Percentiles rank a stretch among this genome's conserved stretches.
Conservation (phyloP, 208 protist genomes). For the Trypanosoma mega region DNA sequence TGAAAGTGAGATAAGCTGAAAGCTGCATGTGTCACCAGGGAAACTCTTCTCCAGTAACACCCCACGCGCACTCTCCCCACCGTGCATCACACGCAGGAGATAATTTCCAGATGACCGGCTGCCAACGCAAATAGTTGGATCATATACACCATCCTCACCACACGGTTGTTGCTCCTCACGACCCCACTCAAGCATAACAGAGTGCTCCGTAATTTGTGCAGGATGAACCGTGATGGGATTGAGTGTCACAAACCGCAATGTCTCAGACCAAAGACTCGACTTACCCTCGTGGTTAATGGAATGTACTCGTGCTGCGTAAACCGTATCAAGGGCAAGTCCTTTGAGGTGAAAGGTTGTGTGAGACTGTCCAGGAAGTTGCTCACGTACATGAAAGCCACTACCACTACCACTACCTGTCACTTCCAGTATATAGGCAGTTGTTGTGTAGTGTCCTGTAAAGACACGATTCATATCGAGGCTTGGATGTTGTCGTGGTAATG, state of each 20-base stretch:
- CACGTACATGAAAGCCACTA: slow-evolving; percentile 29
- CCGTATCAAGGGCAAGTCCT: slow-evolving; percentile 50
- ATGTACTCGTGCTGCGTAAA: slow-evolving; percentile 61
- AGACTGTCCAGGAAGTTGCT: slow-evolving; percentile 18
- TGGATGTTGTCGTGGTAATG: slow-evolving; percentile 20
- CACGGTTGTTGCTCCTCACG: slow-evolving; percentile 50
- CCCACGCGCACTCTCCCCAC: slow-evolving; percentile 1
- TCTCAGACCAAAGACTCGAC: slow-evolving; percentile 66
- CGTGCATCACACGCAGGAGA: slow-evolving; percentile 27
- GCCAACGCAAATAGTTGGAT: slow-evolving; percentile 29
- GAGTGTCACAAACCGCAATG: slow-evolving; percentile 62
- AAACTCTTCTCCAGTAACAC: slow-evolving; percentile 65
- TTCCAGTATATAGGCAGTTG: slow-evolving; percentile 60
- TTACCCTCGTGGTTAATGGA: slow-evolving; percentile 56
- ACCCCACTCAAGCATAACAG: slow-evolving; percentile 67
- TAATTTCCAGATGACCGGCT: slow-evolving; percentile 26
- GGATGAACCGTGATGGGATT: slow-evolving; percentile 52
- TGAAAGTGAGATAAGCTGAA: slow-evolving; percentile 46
- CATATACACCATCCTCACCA: slow-evolving; percentile 12
- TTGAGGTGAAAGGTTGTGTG: slow-evolving; percentile 41
- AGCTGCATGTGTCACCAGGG: slow-evolving; percentile 33
- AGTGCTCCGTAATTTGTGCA: slow-evolving; percentile 70
- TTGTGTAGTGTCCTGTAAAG: slow-evolving; percentile 42
- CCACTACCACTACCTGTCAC: slow-evolving; percentile 36
- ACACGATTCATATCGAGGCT: slow-evolving; percentile 21